Evolutionary conservation across 768 basidiomycete genomes (phyloP).

Genomic region (Serpula lacrymans): DNA sequence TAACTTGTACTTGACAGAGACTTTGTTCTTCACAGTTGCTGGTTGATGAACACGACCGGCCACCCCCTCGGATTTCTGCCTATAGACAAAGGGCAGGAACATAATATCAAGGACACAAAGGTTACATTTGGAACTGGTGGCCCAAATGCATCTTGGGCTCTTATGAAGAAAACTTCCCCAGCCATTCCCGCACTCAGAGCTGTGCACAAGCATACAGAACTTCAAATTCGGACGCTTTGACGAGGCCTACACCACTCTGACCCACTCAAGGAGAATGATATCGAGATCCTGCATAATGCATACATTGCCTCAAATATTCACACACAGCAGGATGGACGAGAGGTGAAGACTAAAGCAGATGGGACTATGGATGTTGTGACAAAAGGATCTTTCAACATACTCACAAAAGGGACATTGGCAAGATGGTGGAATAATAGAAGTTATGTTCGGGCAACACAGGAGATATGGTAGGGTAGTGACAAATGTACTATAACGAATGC

Average conservation of each 20-base stretch:
- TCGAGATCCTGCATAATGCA: conserved; percentile 3
- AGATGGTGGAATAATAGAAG: conserved; percentile 5
- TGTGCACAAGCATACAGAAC: conserved; percentile 23
- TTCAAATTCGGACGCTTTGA: conserved; percentile 19
- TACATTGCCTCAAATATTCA: conserved; percentile 3
- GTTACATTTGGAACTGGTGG: conserved; percentile 32
- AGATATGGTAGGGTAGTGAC: conserved; percentile 2
- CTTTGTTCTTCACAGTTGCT: conserved; percentile 24
- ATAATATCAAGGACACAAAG: conserved; percentile 35
- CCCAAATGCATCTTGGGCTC: conserved; percentile 28
- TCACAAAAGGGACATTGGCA: conserved; percentile 1
- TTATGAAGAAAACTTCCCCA: conserved; percentile 30
- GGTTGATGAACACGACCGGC: conserved; percentile 26
- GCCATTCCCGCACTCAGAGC: conserved; percentile 25
- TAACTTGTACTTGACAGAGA: conserved; percentile 11
- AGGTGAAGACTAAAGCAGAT: not conserved
- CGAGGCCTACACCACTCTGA: conserved; percentile 24
- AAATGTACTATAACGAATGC: not conserved
- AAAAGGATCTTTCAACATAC: not conserved
- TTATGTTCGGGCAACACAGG: conserved; percentile 1
- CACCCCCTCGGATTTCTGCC: conserved; percentile 15
- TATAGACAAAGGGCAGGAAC: conserved; percentile 31
- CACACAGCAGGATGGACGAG: not conserved
- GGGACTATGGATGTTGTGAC: conserved; percentile 3
- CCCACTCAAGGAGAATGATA: conserved; percentile 14